These are phyloP conservation scores for Acanthamoeba lenticulata DNA, from an alignment of 208 protist genomes.

Conservation along the genomic window DNA sequence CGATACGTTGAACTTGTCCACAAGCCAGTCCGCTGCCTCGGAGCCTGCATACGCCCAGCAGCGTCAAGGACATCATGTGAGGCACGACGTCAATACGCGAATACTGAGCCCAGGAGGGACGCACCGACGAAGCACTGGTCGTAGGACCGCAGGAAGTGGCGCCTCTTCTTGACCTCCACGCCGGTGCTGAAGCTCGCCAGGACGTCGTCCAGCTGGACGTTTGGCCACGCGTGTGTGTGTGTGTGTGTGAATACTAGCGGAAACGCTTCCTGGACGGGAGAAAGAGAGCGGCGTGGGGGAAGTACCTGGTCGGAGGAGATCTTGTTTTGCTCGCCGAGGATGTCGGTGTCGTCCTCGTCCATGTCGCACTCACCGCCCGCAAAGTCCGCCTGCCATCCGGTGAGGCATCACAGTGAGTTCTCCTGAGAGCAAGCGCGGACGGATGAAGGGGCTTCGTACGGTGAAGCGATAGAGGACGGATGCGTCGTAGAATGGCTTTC, in stretches of 20 bases:
- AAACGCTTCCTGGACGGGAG: too few relatives aligned
- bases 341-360: not conserved
- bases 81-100: not conserved
- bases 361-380: not conserved
- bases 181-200: not conserved
- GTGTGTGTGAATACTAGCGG: too few relatives aligned
- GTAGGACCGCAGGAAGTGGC: slow-evolving; percentile 17
- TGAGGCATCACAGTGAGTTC: not conserved
- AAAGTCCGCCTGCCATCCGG: not conserved
- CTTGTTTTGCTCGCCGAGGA: slow-evolving; percentile 28
- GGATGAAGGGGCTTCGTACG: not conserved
- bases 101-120: not conserved
- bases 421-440: not conserved
- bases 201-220: not conserved
- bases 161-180: slow-evolving; percentile 14
- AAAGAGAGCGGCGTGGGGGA: too few relatives aligned
- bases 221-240: not conserved
- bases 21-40: not conserved
- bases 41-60: not conserved
- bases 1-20: slow-evolving; percentile 9
- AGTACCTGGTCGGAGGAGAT: slow-evolving; percentile 5
- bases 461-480: slow-evolving; percentile 43
- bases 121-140: slow-evolving; percentile 1
- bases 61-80: not conserved
- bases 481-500: slow-evolving; percentile 11